Percentiles rank a stretch among this genome's conserved stretches.
phyloP scores from a whole-genome alignment of 306 rosid genomes.

The Sindora glabra region DNA sequence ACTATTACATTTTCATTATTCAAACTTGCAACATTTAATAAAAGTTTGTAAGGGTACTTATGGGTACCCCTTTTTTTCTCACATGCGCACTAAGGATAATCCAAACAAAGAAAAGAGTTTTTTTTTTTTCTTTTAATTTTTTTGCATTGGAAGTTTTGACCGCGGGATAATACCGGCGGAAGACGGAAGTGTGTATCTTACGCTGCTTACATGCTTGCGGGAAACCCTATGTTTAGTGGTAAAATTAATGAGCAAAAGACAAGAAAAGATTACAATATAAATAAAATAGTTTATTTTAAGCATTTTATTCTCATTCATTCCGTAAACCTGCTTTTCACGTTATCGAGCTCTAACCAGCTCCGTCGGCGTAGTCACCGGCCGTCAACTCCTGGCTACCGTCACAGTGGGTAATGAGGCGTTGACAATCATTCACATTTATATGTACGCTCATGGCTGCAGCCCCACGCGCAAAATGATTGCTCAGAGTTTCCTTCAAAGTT shows the following conservation, averaged over 20 bases:
- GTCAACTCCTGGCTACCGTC: slow-evolving; percentile 57
- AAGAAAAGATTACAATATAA: background rate
- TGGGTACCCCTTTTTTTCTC: no score
- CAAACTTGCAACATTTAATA: no score
- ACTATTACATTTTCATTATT: no score
- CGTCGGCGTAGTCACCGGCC: slow-evolving; percentile 98
- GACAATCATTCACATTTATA: slow-evolving; percentile 39
- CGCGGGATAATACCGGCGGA: no score
- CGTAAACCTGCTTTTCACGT: slow-evolving; percentile 61
- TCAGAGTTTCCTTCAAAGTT: background rate
- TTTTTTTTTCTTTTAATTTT: no score
- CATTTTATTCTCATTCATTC: slow-evolving; percentile 32
- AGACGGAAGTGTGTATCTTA: slow-evolving; percentile 41
- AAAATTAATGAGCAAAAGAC: background rate
- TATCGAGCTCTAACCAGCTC: slow-evolving; percentile 67
- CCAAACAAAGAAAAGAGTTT: no score
- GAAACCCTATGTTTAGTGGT: slow-evolving; percentile 9
- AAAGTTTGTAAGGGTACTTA: no score
- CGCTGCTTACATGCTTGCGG: slow-evolving; percentile 34
- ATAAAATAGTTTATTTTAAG: slow-evolving; percentile 8
- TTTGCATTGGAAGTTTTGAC: no score
- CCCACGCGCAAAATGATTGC: slow-evolving; percentile 19
- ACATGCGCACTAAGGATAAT: no score
- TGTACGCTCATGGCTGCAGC: slow-evolving; percentile 28
- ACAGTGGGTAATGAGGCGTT: slow-evolving; percentile 31